Percentiles rank a stretch among this genome's conserved stretches.
These are phyloP conservation scores for Mrakia gelida DNA, from an alignment of 768 basidiomycete genomes.

Conservation along the genomic window DNA sequence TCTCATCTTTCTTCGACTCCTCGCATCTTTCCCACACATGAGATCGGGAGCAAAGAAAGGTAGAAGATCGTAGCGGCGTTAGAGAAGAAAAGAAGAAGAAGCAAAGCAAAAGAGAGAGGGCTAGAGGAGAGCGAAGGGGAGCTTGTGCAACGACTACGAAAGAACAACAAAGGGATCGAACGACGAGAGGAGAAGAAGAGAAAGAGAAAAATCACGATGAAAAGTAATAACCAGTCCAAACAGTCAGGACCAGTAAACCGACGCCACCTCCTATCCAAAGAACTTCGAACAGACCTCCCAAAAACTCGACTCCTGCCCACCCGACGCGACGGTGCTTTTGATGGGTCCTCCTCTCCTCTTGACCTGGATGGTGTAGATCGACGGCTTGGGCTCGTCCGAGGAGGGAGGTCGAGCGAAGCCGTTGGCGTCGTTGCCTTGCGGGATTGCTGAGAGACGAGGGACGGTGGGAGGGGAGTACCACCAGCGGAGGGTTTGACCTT, in stretches of 20 bases:
- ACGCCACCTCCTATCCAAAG: too few relatives aligned
- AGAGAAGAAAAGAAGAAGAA: not conserved
- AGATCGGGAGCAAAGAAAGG: too few relatives aligned
- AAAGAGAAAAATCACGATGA: not conserved
- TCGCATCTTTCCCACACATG: too few relatives aligned
- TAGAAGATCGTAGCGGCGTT: too few relatives aligned
- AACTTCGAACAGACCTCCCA: constrained; percentile 16
- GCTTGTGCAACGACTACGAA: not conserved
- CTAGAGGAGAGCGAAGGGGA: not conserved
- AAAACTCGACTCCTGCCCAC: not conserved
- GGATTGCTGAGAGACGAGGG: not conserved
- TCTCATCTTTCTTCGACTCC: too few relatives aligned
- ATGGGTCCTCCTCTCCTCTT: constrained; percentile 50
- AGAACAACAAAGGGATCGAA: not conserved
- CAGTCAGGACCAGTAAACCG: not conserved
- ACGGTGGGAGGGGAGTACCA: constrained; percentile 27
- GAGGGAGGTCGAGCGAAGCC: constrained; percentile 36
- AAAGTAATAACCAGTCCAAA: not conserved
- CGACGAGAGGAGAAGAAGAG: not conserved
- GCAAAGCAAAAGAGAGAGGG: not conserved
- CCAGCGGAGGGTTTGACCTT: constrained; percentile 36
- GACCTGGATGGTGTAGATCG: constrained; percentile 49
- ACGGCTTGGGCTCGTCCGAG: constrained; percentile 35
- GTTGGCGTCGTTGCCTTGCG: not conserved
- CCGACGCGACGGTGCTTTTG: constrained; percentile 28